Evolutionary conservation across 1,139 yeast species (phyloP).

Genomic region (Nadsonia commutata): DNA sequence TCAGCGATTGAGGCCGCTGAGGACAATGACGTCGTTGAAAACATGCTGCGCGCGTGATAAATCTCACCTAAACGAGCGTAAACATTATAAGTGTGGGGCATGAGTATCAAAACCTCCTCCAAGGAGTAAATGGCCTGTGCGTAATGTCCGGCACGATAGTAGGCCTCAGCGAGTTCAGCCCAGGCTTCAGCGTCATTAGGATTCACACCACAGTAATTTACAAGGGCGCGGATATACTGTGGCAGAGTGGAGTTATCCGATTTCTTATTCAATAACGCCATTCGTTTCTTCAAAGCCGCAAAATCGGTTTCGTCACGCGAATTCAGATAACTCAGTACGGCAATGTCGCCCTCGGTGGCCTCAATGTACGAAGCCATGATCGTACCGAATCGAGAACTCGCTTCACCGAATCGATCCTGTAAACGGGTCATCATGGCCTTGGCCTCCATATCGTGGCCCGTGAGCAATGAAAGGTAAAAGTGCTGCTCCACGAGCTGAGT

Average conservation of each 20-base stretch:
- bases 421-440: slow-evolving; percentile 47
- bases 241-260: slow-evolving; percentile 18
- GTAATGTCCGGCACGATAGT: slow-evolving; percentile 44
- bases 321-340: slow-evolving; percentile 26
- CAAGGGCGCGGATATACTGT: slow-evolving; percentile 40
- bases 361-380: slow-evolving; percentile 45
- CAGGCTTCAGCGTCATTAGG: slow-evolving; percentile 69
- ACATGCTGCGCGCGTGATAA: slow-evolving; percentile 17
- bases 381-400: slow-evolving; percentile 42
- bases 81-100: slow-evolving; percentile 61
- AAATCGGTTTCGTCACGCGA: slow-evolving; percentile 22
- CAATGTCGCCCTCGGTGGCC: slow-evolving; percentile 35
- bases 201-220: slow-evolving; percentile 34
- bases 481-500: slow-evolving; percentile 55
- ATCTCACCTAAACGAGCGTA: slow-evolving; percentile 50
- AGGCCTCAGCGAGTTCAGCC: slow-evolving; percentile 59
- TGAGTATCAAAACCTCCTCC: slow-evolving; percentile 52
- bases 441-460: slow-evolving; percentile 62
- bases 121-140: slow-evolving; percentile 52
- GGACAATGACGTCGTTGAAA: too few species aligned
- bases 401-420: slow-evolving; percentile 44
- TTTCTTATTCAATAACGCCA: slow-evolving; percentile 20
- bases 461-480: slow-evolving; percentile 48
- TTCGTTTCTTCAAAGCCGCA: slow-evolving; percentile 24
- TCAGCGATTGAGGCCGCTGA: slow-evolving; percentile 5